Percentiles rank a stretch among this genome's conserved stretches.
Conservation (phyloP, 768 basidiomycete species). For the Boletus barrowsii region DNA sequence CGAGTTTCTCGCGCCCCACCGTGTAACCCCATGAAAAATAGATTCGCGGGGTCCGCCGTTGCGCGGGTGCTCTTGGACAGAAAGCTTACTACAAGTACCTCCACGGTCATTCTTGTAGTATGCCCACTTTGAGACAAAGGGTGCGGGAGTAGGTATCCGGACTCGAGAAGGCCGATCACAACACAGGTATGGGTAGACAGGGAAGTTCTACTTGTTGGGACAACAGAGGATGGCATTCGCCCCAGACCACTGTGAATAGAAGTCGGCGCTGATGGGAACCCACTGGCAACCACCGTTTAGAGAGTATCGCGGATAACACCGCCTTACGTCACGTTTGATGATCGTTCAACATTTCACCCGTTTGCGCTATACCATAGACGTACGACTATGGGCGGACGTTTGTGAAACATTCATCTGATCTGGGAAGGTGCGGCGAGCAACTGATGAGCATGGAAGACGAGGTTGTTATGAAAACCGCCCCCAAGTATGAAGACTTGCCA, state of each 20-base stretch:
- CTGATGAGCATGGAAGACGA: background rate
- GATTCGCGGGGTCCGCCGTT: background rate
- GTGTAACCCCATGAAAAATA: background rate
- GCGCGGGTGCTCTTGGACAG: background rate
- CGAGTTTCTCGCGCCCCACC: background rate
- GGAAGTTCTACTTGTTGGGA: background rate
- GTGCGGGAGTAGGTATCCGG: background rate
- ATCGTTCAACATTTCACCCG: too few species aligned
- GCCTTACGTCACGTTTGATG: background rate
- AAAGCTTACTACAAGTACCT: too few species aligned
- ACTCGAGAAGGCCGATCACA: background rate
- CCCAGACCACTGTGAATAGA: background rate
- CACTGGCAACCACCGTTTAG: background rate
- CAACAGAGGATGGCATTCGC: background rate
- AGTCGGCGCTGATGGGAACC: constrained; percentile 1
- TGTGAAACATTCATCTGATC: background rate
- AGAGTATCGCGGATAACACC: background rate
- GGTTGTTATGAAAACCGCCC: too few species aligned
- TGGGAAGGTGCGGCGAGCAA: background rate
- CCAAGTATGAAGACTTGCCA: too few species aligned
- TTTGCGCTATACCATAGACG: background rate
- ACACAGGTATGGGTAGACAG: background rate
- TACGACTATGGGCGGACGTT: background rate
- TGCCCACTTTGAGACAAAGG: background rate
- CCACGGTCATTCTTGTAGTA: too few species aligned